Percentiles rank a stretch among this genome's conserved stretches.
Evolutionary conservation across 345 rosid genomes (phyloP).

Genomic region (sweet orange (Citrus sinensis)): DVS_A1.0 CM039164.1:5605501-5606000

Average conservation of each 20-base stretch:
- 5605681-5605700: neutral
- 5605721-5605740: neutral
- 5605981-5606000: slow-evolving; percentile 30
- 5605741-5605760: neutral
- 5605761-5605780: neutral
- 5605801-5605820: neutral
- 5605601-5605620: neutral
- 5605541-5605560: neutral
- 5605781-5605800: neutral
- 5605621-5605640: neutral
- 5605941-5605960: slow-evolving; percentile 5
- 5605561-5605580: neutral
- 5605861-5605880: neutral
- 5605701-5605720: neutral
- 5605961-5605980: slow-evolving; percentile 14
- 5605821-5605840: neutral
- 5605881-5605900: neutral
- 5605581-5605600: neutral
- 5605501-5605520: neutral
- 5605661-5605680: neutral
- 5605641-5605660: neutral
- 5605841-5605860: neutral
- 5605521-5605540: neutral
- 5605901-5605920: neutral
- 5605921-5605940: neutral